These are phyloP conservation scores for Solanum aculeatissimum DNA, from an alignment of 305 asterid species.

Conservation along the genomic window DNA sequence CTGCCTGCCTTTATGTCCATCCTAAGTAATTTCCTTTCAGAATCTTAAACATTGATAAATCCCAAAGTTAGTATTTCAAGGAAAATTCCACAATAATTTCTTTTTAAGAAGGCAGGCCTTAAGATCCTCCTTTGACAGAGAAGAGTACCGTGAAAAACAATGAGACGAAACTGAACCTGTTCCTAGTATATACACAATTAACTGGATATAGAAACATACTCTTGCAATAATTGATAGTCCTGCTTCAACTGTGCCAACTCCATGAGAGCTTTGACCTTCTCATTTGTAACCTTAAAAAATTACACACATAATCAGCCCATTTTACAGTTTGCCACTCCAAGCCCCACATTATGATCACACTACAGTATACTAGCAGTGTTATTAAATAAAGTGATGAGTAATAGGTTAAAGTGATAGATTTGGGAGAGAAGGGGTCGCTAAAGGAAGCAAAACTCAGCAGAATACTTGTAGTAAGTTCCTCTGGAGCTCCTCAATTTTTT, in stretches of 20 bases:
- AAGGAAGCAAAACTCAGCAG: neutral
- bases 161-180: neutral
- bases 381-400: neutral
- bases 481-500: slow-evolving; percentile 71
- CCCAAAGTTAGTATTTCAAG: neutral
- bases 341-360: neutral
- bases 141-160: neutral
- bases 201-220: slow-evolving; percentile 36
- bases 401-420: neutral
- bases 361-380: neutral
- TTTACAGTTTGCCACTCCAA: neutral
- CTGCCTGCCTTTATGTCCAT: neutral
- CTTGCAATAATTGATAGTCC: slow-evolving; percentile 41
- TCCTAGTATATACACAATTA: neutral
- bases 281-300: slow-evolving; percentile 73
- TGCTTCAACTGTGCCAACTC: slow-evolving; percentile 90
- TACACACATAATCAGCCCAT: neutral
- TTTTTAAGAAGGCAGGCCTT: neutral
- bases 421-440: neutral
- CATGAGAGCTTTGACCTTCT: slow-evolving; percentile 90
- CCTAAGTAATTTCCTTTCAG: neutral
- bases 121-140: neutral
- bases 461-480: slow-evolving; percentile 77
- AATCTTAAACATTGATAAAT: neutral
- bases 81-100: neutral